Evolutionary conservation across 345 rosid species (phyloP).

Genomic region (Corymbia maculata): DNA sequence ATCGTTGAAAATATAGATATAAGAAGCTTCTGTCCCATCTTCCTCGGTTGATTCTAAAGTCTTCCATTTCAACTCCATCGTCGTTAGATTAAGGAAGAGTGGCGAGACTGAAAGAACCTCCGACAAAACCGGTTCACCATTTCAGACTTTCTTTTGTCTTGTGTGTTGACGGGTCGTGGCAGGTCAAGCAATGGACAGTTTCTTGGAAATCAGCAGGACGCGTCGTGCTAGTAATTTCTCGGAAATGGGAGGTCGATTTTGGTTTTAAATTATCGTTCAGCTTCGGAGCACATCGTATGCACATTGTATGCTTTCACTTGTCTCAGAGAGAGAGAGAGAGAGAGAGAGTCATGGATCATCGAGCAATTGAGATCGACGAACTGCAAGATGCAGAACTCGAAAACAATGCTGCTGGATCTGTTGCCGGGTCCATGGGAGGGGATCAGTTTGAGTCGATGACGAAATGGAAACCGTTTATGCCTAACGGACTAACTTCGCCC

Average conservation of each 20-base stretch:
- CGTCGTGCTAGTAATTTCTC: not conserved
- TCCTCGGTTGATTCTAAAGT: not conserved
- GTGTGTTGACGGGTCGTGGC: not conserved
- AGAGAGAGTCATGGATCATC: not conserved
- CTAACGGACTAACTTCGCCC: not conserved
- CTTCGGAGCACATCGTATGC: slow-evolving; percentile 1
- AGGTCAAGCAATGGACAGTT: not conserved
- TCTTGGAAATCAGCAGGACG: not conserved
- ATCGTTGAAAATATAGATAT: not conserved
- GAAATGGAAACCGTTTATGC: not conserved
- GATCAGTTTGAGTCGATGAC: not conserved
- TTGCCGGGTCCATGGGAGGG: not conserved
- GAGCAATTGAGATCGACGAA: not conserved
- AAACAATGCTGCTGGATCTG: not conserved
- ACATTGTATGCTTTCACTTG: slow-evolving; percentile 1
- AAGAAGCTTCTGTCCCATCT: not conserved
- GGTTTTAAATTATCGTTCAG: not conserved
- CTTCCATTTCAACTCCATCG: not conserved
- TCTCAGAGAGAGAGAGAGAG: not conserved
- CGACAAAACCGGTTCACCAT: not conserved
- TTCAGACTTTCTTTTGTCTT: not conserved
- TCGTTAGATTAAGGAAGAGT: not conserved
- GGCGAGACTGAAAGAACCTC: not conserved
- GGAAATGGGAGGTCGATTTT: not conserved
- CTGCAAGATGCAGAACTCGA: not conserved